Conservation (phyloP, 108 stramenopile genomes). For the Fragilaria crotonensis region DNA sequence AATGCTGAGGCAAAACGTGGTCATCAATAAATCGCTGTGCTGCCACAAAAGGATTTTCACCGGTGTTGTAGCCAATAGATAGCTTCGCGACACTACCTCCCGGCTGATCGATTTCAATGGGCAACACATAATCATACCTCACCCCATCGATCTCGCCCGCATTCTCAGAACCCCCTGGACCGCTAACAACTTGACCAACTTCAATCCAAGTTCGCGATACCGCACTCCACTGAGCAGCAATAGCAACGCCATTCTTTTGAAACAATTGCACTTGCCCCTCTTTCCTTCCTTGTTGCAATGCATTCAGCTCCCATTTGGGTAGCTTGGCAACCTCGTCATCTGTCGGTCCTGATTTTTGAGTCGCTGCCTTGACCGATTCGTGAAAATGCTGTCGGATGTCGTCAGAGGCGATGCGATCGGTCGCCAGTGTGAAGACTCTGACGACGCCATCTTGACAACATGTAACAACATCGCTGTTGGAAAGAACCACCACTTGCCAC, state of each 20-base stretch:
- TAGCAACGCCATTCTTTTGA: conserved; percentile 78
- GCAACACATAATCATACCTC: conserved; percentile 87
- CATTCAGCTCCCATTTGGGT: conserved; percentile 82
- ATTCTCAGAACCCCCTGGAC: conserved; percentile 50
- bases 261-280: conserved; percentile 93
- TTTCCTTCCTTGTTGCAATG: conserved; percentile 44
- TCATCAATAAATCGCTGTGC: conserved; percentile 95
- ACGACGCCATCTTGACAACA: conserved; percentile 82
- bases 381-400: conserved; percentile 52
- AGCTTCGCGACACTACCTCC: conserved; percentile 79
- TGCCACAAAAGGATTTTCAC: conserved; percentile 93
- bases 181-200: conserved; percentile 87
- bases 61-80: conserved; percentile 93
- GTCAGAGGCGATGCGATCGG: conserved; percentile 55
- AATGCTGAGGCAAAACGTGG: conserved; percentile 81
- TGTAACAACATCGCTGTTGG: conserved; percentile 75
- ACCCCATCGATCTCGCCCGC: conserved; percentile 71
- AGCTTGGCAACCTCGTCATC: conserved; percentile 83
- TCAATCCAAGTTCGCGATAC: conserved; percentile 85
- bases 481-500: conserved; percentile 51
- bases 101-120: conserved; percentile 89
- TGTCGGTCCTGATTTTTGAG: conserved; percentile 49
- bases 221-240: conserved; percentile 91
- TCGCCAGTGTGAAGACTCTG: conserved; percentile 65
- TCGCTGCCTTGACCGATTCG: conserved; percentile 36